Percentiles rank a stretch among this genome's conserved stretches.
Evolutionary conservation across 2,329 filamentous ascomycete genomes (phyloP).

Genomic region (Penicillium verrucosum): DNA sequence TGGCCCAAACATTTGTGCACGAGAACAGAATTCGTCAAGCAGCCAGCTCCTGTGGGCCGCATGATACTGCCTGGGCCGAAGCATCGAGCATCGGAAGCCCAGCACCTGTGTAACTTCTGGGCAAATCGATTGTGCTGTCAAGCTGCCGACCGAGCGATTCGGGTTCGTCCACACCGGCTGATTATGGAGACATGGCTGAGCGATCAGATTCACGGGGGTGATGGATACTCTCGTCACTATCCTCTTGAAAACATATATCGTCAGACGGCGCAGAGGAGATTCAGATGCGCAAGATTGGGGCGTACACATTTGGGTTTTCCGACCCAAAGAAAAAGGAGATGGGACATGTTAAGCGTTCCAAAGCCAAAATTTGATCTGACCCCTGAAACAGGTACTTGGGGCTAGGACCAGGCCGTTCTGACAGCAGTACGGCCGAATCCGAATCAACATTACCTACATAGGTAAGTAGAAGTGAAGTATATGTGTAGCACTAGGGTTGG

Average conservation of each 20-base stretch:
- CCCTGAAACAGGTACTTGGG: neutral
- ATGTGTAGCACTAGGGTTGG: neutral
- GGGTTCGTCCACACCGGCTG: constrained; percentile 37
- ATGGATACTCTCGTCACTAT: constrained; percentile 57
- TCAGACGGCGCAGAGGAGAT: constrained; percentile 65
- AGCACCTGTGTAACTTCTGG: constrained; percentile 61
- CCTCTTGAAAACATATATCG: constrained; percentile 66
- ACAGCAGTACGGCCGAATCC: neutral
- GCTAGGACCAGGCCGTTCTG: neutral
- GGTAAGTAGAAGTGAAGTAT: too few relatives aligned
- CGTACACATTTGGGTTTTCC: constrained; percentile 54
- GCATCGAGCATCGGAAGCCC: constrained; percentile 43
- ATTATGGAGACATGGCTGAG: neutral
- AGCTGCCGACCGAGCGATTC: constrained; percentile 61
- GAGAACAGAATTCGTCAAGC: constrained; percentile 66
- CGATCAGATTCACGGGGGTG: constrained; percentile 51
- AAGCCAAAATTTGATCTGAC: constrained; percentile 13
- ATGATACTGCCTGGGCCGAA: constrained; percentile 57
- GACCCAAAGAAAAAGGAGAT: constrained; percentile 17
- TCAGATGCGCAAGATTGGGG: constrained; percentile 63
- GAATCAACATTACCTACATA: neutral
- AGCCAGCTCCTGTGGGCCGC: constrained; percentile 51
- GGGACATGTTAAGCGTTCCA: neutral
- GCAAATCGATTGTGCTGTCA: constrained; percentile 60
- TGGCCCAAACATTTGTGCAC: constrained; percentile 64